Percentiles rank a stretch among this genome's conserved stretches.
Conservation (phyloP, 306 rosid species). For the Prunus dulcis region DNA sequence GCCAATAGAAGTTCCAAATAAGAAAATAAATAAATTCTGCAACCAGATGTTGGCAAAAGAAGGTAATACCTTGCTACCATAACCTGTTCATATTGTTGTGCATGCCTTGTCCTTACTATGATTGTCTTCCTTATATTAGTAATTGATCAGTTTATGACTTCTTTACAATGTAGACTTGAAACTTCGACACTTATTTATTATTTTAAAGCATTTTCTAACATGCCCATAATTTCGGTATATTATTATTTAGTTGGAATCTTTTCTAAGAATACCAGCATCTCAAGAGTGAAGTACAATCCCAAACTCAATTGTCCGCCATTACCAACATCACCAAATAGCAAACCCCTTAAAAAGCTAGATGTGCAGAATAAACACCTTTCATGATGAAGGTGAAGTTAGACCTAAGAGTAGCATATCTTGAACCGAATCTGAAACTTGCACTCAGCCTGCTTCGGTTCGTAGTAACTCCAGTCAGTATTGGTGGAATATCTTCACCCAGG, state of each 20-base stretch:
- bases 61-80: not conserved
- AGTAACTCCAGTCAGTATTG: constrained; percentile 21
- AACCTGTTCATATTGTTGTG: too few species aligned
- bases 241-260: too few species aligned
- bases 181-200: too few species aligned
- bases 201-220: not conserved
- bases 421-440: constrained; percentile 53
- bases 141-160: too few species aligned
- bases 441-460: not conserved
- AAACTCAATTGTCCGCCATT: not conserved
- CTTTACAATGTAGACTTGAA: not conserved
- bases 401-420: constrained; percentile 51
- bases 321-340: not conserved
- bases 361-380: not conserved
- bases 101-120: too few species aligned
- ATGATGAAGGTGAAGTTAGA: constrained; percentile 41
- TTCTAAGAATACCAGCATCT: not conserved
- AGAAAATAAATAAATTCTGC: not conserved
- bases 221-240: not conserved
- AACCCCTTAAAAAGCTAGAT: not conserved
- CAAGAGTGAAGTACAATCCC: not conserved
- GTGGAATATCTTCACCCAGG: constrained; percentile 2
- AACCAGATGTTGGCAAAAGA: not conserved
- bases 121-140: too few species aligned
- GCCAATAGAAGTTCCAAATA: not conserved